Evolutionary conservation across 257 asterid species (phyloP).

Genomic region (Solanum phureja): DNA sequence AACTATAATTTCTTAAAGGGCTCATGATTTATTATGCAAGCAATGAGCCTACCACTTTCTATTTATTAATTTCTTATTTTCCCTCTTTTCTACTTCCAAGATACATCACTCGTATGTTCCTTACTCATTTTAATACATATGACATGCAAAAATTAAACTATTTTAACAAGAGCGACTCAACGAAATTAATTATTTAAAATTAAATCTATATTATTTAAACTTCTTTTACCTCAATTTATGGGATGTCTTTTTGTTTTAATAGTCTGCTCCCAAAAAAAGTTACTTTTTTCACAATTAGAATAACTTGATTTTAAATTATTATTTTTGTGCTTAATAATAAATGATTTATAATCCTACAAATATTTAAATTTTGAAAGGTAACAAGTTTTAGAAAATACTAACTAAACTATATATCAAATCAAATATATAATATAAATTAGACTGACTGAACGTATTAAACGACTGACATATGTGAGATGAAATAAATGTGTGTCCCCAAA

Average conservation of each 20-base stretch:
- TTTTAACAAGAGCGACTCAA: rapidly evolving
- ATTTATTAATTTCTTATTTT: not conserved
- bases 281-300: not conserved
- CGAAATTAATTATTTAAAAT: too few species aligned
- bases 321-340: too few species aligned
- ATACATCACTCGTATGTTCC: not conserved
- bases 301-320: too few species aligned
- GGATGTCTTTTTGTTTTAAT: not conserved
- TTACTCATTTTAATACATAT: not conserved
- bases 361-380: too few species aligned
- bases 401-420: too few species aligned
- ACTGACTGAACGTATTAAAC: too few species aligned
- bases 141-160: not conserved
- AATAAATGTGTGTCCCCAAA: too few species aligned
- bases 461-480: not conserved
- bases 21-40: not conserved
- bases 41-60: not conserved
- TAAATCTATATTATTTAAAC: too few species aligned
- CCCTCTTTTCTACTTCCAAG: not conserved
- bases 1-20: not conserved
- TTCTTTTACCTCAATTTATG: not conserved
- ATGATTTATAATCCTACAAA: too few species aligned
- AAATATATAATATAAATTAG: too few species aligned
- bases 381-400: not conserved
- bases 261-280: not conserved